Evolutionary conservation across 2,329 filamentous ascomycete genomes (phyloP), one percentile per base, ranked within the genome.

Genomic region (Talaromyces sp.): DNA sequence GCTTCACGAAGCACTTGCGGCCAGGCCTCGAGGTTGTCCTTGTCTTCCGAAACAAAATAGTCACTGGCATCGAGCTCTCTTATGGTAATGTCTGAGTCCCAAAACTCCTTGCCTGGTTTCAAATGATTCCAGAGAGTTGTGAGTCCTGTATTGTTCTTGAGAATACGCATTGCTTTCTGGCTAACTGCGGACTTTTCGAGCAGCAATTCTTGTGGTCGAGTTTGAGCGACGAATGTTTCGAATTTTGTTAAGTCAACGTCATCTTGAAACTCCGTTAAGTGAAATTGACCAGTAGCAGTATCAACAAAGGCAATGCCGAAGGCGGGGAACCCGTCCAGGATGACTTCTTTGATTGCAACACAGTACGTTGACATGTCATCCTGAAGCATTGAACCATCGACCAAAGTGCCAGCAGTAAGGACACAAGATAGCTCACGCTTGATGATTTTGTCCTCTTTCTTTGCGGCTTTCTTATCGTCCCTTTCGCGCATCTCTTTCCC

Each of bases 401-500:
- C 93, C 1, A 99, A 83, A 0, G 94, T 99, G 32, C 94, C 94
- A 7, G 88, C 87, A 0, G 94, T 99, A 29, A 99, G 81, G 12
- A 99, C 91, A 67, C 91, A 94, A 1, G 92, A 88, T 38, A 99
- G 81, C 74, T 99, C 92, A 72, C 94, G 86, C 53, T 87, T 88
- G 67, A 99, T 99, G 67, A 99, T 87, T 74, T 97, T 97, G 74
- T 97, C 92, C 35, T 88, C 88, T 73, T 92, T 94, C 68, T 88
- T 89, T 54, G 78, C 79, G 24, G 74, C 67, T 62, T 80, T 80
- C 63, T 74, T 80, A 43, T 69, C 75, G 64, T 89, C 90, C 54
- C 93, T 85, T 75, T 99, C 94, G n/a, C 94, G 88, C 94, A 99
- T 97, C 75, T 99, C 93, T 73, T 99, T 99, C 61, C 88, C 92